Evolutionary conservation across 1,139 yeast genomes (phyloP), one percentile per base, ranked within the genome.

Genomic region (Geotrichum restrictum): DNA sequence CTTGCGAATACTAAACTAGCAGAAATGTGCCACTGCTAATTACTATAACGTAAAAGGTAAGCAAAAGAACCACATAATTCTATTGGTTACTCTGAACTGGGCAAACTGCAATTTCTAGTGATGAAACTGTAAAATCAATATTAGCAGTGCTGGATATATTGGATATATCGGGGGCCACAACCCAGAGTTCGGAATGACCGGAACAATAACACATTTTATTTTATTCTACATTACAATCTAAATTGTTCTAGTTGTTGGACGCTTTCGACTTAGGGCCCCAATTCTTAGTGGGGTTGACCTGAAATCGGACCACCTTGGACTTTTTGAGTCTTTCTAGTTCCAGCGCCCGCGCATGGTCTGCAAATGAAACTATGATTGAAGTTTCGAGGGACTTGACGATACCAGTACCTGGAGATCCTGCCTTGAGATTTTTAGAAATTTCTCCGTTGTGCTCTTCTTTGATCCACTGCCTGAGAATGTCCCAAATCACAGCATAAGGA

Each of bases 191-290:
- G 29, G 29, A 24, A 24, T 24, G 5, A 24, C 8, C 5, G 29
- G 29, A 24, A 8, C 8, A 24, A 5, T 24, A 24, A 24, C 8
- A 24, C 8, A 24, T 24, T 24, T 24, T 24, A 5, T 5, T 24
- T 24, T 24, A 24, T 24, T 24, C n/a, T n/a, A n/a, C n/a, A n/a
- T n/a, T n/a, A n/a, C n/a, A n/a, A n/a, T n/a, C n/a, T n/a, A n/a
- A n/a, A n/a, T n/a, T n/a, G 29, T 24, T 24, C 29, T 24, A 24
- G 29, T 24, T 24, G 8, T 24, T 50, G 29, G 55, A 31, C 3
- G 73, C 72, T 45, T 62, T 62, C 1, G 95, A 81, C 71, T 86
- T 88, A 37, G 97, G 98, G 0, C 98, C 98, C 98, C 98, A 93
- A 66, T 87, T 84, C 68, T 85, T 88, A 1, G 88, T 79, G 11